Percentiles rank a stretch among this genome's conserved stretches.
phyloP scores from a whole-genome alignment of 129 eudicot genomes.

The Helichrysum umbraculigerum region DNA sequence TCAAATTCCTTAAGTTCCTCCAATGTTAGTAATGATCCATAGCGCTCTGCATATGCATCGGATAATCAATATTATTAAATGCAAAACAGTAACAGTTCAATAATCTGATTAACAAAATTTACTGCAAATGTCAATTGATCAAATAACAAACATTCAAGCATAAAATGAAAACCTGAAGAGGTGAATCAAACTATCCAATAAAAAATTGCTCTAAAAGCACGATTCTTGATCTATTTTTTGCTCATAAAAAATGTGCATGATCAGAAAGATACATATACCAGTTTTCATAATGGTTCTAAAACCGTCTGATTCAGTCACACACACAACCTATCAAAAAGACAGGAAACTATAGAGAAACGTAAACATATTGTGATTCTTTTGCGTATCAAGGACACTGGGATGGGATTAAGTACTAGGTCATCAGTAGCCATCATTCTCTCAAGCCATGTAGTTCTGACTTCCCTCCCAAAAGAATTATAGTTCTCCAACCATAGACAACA shows the following conservation, averaged over 20 bases:
- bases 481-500: no score
- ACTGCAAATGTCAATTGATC: background rate
- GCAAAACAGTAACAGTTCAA: background rate
- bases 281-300: background rate
- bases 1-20: conserved; percentile 87
- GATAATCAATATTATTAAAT: background rate
- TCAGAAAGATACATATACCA: no score
- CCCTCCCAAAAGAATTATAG: no score
- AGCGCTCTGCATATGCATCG: conserved; percentile 58
- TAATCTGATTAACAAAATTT: background rate
- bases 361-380: no score
- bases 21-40: conserved; percentile 64
- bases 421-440: background rate
- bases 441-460: background rate
- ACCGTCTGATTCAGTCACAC: background rate
- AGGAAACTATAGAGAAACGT: no score
- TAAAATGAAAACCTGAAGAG: background rate
- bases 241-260: background rate
- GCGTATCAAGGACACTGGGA: no score
- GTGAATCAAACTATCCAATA: conserved; percentile 2
- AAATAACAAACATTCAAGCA: background rate
- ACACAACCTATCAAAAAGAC: no score
- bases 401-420: no score
- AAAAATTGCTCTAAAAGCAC: background rate
- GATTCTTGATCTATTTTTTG: background rate